A percentile compares a stretch with the other conserved stretches of the same genome.
Evolutionary conservation across 306 rosid genomes (phyloP).

Genomic region (Phaseolus lunatus): DNA sequence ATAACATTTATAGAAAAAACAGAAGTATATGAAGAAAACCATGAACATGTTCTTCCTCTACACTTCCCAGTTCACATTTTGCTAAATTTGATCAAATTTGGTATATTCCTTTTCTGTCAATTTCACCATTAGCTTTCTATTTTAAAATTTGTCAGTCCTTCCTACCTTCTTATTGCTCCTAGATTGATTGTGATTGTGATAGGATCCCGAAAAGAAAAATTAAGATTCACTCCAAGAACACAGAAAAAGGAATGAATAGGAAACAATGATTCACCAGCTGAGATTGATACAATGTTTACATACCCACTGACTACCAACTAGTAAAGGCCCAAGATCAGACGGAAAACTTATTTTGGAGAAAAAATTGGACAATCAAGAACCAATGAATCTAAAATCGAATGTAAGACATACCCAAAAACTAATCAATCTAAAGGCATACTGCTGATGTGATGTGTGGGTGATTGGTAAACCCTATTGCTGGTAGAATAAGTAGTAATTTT

Average conservation of each 20-base stretch:
- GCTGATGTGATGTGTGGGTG: not conserved
- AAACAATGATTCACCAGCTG: too few species aligned
- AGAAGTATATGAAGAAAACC: slow-evolving; percentile 16
- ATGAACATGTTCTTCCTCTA: slow-evolving; percentile 21
- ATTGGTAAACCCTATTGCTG: not conserved
- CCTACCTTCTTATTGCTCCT: not conserved
- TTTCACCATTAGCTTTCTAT: not conserved
- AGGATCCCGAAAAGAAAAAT: too few species aligned
- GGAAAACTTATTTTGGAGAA: slow-evolving; percentile 16
- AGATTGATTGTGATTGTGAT: not conserved
- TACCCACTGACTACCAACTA: not conserved
- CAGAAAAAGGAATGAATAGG: too few species aligned
- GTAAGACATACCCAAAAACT: slow-evolving; percentile 14
- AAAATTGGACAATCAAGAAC: slow-evolving; percentile 11
- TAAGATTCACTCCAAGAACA: too few species aligned
- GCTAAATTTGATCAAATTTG: not conserved
- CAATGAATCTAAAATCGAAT: not conserved
- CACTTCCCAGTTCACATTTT: not conserved
- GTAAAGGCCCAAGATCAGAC: slow-evolving; percentile 8
- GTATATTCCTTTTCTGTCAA: not conserved
- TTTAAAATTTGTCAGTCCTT: not conserved
- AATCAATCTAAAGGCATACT: slow-evolving; percentile 37
- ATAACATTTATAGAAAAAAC: slow-evolving; percentile 43
- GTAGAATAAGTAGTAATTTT: not conserved
- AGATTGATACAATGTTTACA: not conserved